Conservation (phyloP, 257 asterid genomes). For the Plectranthus barbatus region DNA sequence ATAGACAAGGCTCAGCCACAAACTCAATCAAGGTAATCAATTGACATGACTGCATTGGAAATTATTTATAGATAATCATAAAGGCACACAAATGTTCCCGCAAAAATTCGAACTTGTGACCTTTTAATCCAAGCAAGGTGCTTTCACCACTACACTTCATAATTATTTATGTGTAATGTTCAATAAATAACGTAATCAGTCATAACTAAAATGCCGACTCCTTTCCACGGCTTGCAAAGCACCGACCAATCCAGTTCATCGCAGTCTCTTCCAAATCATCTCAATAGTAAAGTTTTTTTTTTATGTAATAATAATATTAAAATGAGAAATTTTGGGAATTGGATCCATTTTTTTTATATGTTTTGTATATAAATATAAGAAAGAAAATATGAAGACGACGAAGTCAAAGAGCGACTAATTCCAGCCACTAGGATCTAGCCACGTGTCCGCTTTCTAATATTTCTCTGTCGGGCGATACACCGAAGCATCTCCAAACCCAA, state of each 20-base stretch:
- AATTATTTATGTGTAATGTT: background rate
- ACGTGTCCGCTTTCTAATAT: conserved; percentile 17
- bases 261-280: too few species aligned
- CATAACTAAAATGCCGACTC: background rate
- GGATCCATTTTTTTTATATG: too few species aligned
- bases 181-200: background rate
- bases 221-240: conserved; percentile 6
- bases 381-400: background rate
- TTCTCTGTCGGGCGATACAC: background rate
- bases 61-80: conserved; percentile 5
- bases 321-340: too few species aligned
- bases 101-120: too few species aligned
- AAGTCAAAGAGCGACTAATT: background rate
- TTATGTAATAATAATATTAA: too few species aligned
- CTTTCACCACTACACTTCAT: too few species aligned
- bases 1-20: background rate
- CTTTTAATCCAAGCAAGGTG: too few species aligned
- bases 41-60: background rate
- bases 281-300: too few species aligned
- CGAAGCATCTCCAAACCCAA: conserved; percentile 6
- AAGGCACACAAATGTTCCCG: conserved; percentile 1
- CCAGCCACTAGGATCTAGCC: conserved; percentile 21
- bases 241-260: background rate
- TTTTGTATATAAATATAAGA: background rate
- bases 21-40: background rate